Percentiles rank a stretch among this genome's conserved stretches.
Evolutionary conservation across 352 stramenopile genomes (phyloP).

Genomic region (Pythium volutum): DNA sequence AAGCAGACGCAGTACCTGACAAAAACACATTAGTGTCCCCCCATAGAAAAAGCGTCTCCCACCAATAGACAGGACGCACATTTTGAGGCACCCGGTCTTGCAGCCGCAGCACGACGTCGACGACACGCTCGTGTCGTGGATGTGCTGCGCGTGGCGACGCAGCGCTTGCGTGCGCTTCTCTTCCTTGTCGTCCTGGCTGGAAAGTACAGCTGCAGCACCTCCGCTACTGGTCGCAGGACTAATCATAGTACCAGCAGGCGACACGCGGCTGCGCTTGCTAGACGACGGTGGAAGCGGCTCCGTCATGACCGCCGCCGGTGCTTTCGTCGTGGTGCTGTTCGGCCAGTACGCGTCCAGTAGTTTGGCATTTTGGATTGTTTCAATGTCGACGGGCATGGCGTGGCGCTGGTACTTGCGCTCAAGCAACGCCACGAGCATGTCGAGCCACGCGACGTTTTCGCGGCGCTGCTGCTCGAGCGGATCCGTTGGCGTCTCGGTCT

Average conservation of each 20-base stretch:
- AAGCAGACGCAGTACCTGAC: constrained; percentile 80
- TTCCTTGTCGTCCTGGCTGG: constrained; percentile 32
- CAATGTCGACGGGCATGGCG: constrained; percentile 36
- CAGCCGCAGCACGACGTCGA: constrained; percentile 79
- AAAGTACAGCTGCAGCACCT: neutral
- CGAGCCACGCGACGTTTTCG: constrained; percentile 80
- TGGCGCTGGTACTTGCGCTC: constrained; percentile 54
- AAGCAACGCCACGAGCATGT: constrained; percentile 76
- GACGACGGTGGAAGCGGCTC: neutral
- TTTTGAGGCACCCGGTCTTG: constrained; percentile 85
- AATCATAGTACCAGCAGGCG: no score
- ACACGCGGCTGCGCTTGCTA: constrained; percentile 12
- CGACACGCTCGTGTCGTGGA: constrained; percentile 66
- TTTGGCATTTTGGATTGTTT: constrained; percentile 40
- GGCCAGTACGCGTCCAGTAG: constrained; percentile 29
- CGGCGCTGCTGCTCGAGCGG: constrained; percentile 10
- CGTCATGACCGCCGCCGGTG: neutral
- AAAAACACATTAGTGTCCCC: neutral
- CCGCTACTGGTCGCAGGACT: neutral
- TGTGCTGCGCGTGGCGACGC: constrained; percentile 57
- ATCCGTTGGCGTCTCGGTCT: neutral
- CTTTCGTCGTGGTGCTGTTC: no score
- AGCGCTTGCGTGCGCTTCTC: constrained; percentile 44
- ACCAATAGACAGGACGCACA: no score
- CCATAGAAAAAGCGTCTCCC: no score